A percentile compares a stretch with the other conserved stretches of the same genome.
These are phyloP conservation scores for Nicotiana tabacum DNA, from an alignment of 257 asterid genomes.

Conservation along the genomic window DNA sequence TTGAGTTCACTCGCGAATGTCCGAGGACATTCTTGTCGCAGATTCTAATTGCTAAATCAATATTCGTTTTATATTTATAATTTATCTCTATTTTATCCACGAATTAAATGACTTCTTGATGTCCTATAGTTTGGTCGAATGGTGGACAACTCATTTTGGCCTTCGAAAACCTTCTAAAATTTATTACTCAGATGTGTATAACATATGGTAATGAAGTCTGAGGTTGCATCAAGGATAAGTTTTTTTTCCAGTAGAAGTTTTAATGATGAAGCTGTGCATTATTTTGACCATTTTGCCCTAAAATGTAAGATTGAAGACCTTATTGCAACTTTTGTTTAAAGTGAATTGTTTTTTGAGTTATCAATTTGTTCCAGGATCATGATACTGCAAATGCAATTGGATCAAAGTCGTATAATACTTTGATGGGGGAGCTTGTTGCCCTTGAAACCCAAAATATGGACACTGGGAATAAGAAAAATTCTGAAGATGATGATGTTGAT, in stretches of 20 bases:
- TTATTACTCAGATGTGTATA: neutral
- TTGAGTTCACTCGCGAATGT: neutral
- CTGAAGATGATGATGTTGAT: constrained; percentile 74
- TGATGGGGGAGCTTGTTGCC: constrained; percentile 88
- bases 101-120: neutral
- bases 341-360: neutral
- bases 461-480: constrained; percentile 31
- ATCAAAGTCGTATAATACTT: constrained; percentile 79
- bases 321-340: neutral
- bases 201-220: neutral
- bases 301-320: neutral
- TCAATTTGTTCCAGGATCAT: constrained; percentile 44
- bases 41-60: neutral
- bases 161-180: neutral
- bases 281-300: neutral
- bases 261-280: neutral
- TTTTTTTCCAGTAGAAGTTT: neutral
- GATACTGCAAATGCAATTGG: constrained; percentile 81
- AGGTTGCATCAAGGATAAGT: neutral
- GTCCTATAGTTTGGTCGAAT: neutral
- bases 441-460: constrained; percentile 54
- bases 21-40: neutral
- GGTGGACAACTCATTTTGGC: neutral
- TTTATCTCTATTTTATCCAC: neutral
- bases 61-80: neutral